Base-by-base conservation (phyloP, 495 filamentous ascomycete species). In the Astrocystis sublimbata region DNA sequence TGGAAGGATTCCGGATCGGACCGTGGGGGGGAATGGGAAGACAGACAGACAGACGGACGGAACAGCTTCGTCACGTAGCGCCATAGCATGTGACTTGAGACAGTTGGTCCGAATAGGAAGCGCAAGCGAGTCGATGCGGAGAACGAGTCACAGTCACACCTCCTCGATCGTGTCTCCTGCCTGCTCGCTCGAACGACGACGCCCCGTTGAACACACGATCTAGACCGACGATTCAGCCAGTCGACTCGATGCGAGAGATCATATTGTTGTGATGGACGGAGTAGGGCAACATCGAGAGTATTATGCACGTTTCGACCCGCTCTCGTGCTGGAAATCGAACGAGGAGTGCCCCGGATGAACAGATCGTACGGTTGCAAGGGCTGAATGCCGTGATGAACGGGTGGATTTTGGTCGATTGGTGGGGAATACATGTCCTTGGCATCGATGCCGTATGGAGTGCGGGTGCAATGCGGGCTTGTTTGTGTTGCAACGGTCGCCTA, bases 301-400 rank as follows among this genome's bases (percentile, higher is more conserved):
- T n/a, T n/a, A n/a, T n/a, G n/a, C n/a, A n/a, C n/a, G n/a, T 52
- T 52, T 28, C 33, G 1, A 35, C 49, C 3, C 49, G 49, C 7
- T 7, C 49, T 33, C n/a, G 28, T 33, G 51, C 33, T 54, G 30
- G 6, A 31, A 8, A 57, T 57, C 54, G 54, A 57, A 57, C 54
- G 54, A 57, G 40, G 40, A 33, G n/a, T n/a, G 40, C 42, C 24
- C 31, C 28, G 26, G 40, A 26, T 56, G 23, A 24, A 54, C 40
- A 57, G 54, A 57, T 57, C 54, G 40, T 57, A 57, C 54, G 53
- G 54, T 57, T 57, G 43, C 40, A 35, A 45, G 40, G 54, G 38
- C 54, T 43, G 54, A 45, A 57, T 45, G 54, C 40, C 15, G 28
- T 41, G 54, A 45, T 28, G 24, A 12, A 31, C n/a, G 26, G 17